phyloP scores from a whole-genome alignment of 2,329 filamentous ascomycete species.

The Raffaelea ambrosiae region DNA sequence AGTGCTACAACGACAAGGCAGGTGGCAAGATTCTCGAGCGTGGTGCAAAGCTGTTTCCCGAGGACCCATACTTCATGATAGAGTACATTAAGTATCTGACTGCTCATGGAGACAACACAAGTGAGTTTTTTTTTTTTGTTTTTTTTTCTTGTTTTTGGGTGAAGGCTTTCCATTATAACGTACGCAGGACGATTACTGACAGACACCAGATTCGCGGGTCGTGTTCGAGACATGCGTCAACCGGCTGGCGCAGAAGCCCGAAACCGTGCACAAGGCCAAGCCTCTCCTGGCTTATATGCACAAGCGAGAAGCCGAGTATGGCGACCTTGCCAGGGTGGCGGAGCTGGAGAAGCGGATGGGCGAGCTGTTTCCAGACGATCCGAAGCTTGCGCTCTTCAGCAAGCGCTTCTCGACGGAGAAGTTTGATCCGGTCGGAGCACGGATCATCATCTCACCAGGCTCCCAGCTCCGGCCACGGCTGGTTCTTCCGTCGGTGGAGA shows the following conservation, averaged over 20 bases:
- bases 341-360: slow-evolving; percentile 90
- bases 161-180: neutral
- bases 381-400: slow-evolving; percentile 65
- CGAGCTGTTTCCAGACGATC: slow-evolving; percentile 86
- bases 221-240: slow-evolving; percentile 94
- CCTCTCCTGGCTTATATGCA: slow-evolving; percentile 87
- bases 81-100: slow-evolving; percentile 96
- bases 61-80: slow-evolving; percentile 86
- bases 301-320: slow-evolving; percentile 89
- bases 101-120: slow-evolving; percentile 84
- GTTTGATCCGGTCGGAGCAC: slow-evolving; percentile 77
- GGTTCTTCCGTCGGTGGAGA: slow-evolving; percentile 41
- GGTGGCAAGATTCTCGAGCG: slow-evolving; percentile 95
- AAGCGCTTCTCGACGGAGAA: slow-evolving; percentile 63
- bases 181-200: neutral
- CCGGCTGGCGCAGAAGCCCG: slow-evolving; percentile 68
- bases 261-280: slow-evolving; percentile 67
- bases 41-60: slow-evolving; percentile 85
- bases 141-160: neutral
- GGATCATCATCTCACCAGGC: slow-evolving; percentile 72
- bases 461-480: slow-evolving; percentile 62
- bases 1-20: slow-evolving; percentile 89
- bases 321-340: slow-evolving; percentile 81
- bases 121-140: slow-evolving; percentile 42
- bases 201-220: slow-evolving; percentile 69